Percentiles rank a stretch among this genome's conserved stretches.
Evolutionary conservation across 768 basidiomycete species (phyloP).

Genomic region (Macrolepiota albuminosa): DNA sequence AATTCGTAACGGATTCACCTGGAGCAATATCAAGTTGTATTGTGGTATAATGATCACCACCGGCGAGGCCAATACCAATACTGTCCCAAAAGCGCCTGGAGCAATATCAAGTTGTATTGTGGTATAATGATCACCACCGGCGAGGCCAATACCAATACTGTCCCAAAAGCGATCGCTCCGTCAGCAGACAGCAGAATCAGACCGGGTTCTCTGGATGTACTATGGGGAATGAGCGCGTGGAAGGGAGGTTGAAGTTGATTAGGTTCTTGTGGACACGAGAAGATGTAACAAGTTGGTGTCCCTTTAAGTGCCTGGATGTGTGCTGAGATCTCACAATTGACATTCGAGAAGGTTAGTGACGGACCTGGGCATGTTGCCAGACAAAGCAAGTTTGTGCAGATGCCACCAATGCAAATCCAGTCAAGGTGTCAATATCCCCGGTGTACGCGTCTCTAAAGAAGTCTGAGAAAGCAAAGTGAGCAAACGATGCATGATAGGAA

Average conservation of each 20-base stretch:
- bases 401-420: constrained; percentile 71
- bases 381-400: constrained; percentile 75
- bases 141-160: constrained; percentile 76
- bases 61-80: constrained; percentile 78
- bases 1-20: constrained; percentile 59
- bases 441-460: constrained; percentile 64
- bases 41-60: constrained; percentile 62
- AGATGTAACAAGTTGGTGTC: constrained; percentile 79
- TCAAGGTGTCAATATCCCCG: constrained; percentile 65
- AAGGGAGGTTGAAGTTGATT: constrained; percentile 38
- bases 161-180: constrained; percentile 86
- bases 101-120: constrained; percentile 45
- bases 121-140: constrained; percentile 68
- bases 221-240: constrained; percentile 66
- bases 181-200: constrained; percentile 70
- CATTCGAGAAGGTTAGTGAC: constrained; percentile 10
- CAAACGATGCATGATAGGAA: not conserved
- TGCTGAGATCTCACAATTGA: constrained; percentile 1
- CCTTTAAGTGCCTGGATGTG: constrained; percentile 51
- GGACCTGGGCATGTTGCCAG: constrained; percentile 74
- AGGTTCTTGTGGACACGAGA: constrained; percentile 57
- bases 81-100: constrained; percentile 80
- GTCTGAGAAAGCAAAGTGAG: constrained; percentile 34
- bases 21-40: constrained; percentile 42
- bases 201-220: constrained; percentile 74